Conservation (phyloP, 345 rosid genomes). For the Pelargonium nanum region DNA sequence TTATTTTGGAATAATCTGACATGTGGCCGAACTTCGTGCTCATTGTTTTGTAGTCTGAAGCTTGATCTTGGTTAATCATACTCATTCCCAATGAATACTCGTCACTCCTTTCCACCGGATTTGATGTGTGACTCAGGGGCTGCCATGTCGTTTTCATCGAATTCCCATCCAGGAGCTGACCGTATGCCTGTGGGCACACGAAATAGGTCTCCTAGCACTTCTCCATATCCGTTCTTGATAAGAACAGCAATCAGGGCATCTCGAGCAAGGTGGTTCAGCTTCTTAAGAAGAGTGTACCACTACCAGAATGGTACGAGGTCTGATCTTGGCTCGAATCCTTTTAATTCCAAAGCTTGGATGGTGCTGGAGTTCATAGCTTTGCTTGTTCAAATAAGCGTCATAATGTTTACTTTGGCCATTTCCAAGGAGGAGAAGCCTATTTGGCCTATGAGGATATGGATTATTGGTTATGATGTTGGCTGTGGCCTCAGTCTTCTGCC, state of each 20-base stretch:
- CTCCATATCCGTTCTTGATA: slow-evolving; percentile 35
- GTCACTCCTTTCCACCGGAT: slow-evolving; percentile 40
- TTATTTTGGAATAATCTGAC: no score
- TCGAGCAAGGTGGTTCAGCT: slow-evolving; percentile 86
- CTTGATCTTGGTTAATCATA: background rate
- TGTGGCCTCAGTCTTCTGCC: slow-evolving; percentile 60
- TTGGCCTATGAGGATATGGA: slow-evolving; percentile 96
- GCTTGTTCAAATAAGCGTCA: slow-evolving; percentile 51
- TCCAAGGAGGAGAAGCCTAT: slow-evolving; percentile 65
- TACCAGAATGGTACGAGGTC: slow-evolving; percentile 89
- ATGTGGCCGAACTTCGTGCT: background rate
- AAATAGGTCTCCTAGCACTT: slow-evolving; percentile 34
- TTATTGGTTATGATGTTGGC: slow-evolving; percentile 71
- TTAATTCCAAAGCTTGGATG: slow-evolving; percentile 84
- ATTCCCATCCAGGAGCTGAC: slow-evolving; percentile 26
- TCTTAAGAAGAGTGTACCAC: slow-evolving; percentile 90
- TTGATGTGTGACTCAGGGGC: slow-evolving; percentile 29
- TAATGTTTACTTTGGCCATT: slow-evolving; percentile 52
- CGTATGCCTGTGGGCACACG: slow-evolving; percentile 16
- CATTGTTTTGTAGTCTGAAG: background rate
- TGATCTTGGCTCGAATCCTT: slow-evolving; percentile 84
- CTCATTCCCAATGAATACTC: slow-evolving; percentile 39
- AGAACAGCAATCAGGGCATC: slow-evolving; percentile 71
- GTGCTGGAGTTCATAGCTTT: slow-evolving; percentile 63
- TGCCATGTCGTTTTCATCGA: slow-evolving; percentile 33